A percentile compares a stretch with the other conserved stretches of the same genome.
phyloP scores from a whole-genome alignment of 495 filamentous ascomycete genomes.

The Annulohypoxylon stygium region DNA sequence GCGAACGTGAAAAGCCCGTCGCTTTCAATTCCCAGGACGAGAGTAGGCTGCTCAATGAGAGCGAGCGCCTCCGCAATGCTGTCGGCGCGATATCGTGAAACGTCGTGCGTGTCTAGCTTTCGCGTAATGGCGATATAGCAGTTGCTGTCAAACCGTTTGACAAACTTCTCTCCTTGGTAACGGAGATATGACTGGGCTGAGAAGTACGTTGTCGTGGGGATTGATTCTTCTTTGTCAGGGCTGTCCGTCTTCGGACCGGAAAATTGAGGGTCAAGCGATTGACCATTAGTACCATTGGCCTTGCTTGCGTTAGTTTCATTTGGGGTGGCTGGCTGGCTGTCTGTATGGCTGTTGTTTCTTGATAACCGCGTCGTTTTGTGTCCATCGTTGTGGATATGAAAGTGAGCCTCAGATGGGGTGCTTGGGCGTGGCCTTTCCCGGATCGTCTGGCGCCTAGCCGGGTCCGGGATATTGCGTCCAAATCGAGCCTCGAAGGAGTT shows the following conservation, averaged over 20 bases:
- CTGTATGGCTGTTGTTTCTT: constrained; percentile 53
- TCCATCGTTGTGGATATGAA: constrained; percentile 95
- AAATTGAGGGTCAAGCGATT: constrained; percentile 78
- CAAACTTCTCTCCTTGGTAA: constrained; percentile 98
- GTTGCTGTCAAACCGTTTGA: constrained; percentile 95
- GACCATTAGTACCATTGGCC: constrained; percentile 52
- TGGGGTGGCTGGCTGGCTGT: constrained; percentile 55
- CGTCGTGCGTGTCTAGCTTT: constrained; percentile 98
- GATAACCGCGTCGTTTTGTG: constrained; percentile 70
- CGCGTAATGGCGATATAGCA: constrained; percentile 99
- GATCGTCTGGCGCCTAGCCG: constrained; percentile 81
- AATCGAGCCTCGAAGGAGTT: constrained; percentile 97
- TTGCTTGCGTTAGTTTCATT: constrained; percentile 37
- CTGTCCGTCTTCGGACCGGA: constrained; percentile 67
- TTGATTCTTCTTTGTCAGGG: constrained; percentile 58
- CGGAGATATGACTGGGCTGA: constrained; percentile 97
- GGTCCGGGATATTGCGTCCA: constrained; percentile 90
- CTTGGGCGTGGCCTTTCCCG: constrained; percentile 72
- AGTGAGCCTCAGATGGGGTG: constrained; percentile 84
- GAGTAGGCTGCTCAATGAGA: constrained; percentile 84
- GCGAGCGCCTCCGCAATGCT: constrained; percentile 80
- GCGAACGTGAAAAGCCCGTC: constrained; percentile 97
- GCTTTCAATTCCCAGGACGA: constrained; percentile 92
- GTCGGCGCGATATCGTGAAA: constrained; percentile 77
- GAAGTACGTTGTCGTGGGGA: constrained; percentile 85